Evolutionary conservation across 1,284 basidiomycete genomes (phyloP).

Genomic region (Tilletia walkeri): DNA sequence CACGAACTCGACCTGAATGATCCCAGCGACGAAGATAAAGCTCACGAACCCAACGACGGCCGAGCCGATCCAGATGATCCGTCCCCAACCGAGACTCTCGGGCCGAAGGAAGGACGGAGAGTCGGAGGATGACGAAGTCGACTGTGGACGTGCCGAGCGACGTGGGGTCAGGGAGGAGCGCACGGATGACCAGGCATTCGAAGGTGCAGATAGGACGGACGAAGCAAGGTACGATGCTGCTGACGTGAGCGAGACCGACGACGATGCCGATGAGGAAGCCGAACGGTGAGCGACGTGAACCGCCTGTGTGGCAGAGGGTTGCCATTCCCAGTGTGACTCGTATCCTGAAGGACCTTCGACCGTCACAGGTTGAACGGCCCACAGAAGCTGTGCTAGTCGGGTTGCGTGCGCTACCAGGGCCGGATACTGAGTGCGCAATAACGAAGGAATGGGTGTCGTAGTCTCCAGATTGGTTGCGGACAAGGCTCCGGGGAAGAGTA

Average conservation of each 20-base stretch:
- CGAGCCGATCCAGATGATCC: slow-evolving; percentile 6
- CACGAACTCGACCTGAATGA: background rate
- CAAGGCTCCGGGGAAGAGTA: background rate
- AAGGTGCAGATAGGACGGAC: background rate
- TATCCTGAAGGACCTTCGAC: background rate
- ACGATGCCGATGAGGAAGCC: background rate
- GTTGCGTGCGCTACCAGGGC: background rate
- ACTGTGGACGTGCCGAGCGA: background rate
- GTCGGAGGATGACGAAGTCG: background rate
- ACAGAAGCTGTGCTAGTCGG: background rate
- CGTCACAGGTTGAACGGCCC: background rate
- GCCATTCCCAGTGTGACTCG: background rate
- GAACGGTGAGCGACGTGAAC: background rate
- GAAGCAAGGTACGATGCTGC: background rate
- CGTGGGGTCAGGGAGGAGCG: background rate
- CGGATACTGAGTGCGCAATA: background rate
- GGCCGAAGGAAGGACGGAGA: background rate
- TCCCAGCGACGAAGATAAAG: slow-evolving; percentile 6
- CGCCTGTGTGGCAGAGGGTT: background rate
- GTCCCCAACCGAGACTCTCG: slow-evolving; percentile 2
- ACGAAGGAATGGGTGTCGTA: background rate
- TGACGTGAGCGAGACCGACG: background rate
- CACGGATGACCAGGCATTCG: background rate
- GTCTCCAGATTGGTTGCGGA: background rate
- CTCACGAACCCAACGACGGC: slow-evolving; percentile 9